phyloP scores from a whole-genome alignment of 2,329 filamentous ascomycete species.

The Talaromyces sp. region DNA sequence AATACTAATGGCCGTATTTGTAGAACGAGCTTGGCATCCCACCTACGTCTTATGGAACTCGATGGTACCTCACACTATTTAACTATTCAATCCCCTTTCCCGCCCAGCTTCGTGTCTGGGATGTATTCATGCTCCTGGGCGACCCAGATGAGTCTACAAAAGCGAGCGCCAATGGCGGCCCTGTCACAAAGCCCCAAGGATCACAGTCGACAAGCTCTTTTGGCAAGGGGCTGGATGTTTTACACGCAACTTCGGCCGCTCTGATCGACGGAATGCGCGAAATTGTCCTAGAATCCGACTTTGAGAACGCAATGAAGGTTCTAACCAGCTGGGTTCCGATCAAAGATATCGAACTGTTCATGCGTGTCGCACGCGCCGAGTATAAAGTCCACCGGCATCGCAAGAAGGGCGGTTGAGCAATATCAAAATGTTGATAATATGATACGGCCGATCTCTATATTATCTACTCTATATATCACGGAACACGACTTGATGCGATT shows the following conservation, averaged over 20 bases:
- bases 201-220: slow-evolving; percentile 30
- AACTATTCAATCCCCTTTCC: slow-evolving; percentile 94
- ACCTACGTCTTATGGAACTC: slow-evolving; percentile 87
- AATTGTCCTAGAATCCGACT: slow-evolving; percentile 85
- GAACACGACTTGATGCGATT: background rate
- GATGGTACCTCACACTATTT: slow-evolving; percentile 97
- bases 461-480: background rate
- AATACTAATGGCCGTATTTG: slow-evolving; percentile 5
- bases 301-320: slow-evolving; percentile 97
- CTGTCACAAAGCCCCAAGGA: slow-evolving; percentile 1
- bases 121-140: slow-evolving; percentile 92
- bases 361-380: slow-evolving; percentile 83
- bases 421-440: background rate
- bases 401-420: slow-evolving; percentile 30
- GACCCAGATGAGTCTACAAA: slow-evolving; percentile 52
- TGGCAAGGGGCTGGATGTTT: slow-evolving; percentile 68
- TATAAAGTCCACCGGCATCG: slow-evolving; percentile 62
- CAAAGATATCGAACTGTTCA: slow-evolving; percentile 86
- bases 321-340: slow-evolving; percentile 91
- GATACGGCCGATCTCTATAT: background rate
- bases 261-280: slow-evolving; percentile 86
- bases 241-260: slow-evolving; percentile 85
- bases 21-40: slow-evolving; percentile 73
- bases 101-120: slow-evolving; percentile 93
- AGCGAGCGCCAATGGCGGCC: background rate